phyloP scores from a whole-genome alignment of 306 rosid species.

The Fagus sylvatica region DNA sequence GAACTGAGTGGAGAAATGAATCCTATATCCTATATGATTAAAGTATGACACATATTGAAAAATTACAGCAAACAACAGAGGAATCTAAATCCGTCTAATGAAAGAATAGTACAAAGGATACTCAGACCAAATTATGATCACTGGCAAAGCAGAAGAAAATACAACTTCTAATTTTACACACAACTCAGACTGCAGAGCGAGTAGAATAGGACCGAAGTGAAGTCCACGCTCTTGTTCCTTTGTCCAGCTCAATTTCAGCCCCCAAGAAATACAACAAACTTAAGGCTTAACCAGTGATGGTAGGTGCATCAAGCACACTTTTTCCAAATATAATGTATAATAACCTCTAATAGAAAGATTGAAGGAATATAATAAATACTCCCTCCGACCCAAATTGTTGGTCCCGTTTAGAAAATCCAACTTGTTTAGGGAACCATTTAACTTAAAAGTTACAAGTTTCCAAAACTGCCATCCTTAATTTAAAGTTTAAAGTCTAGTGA shows the following conservation, averaged over 20 bases:
- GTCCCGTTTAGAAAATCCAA: too few relatives aligned
- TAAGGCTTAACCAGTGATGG: too few relatives aligned
- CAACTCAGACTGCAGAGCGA: neutral
- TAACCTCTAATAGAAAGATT: too few relatives aligned
- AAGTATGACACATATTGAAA: neutral
- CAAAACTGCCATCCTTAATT: too few relatives aligned
- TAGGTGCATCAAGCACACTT: too few relatives aligned
- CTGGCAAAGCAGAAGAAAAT: neutral
- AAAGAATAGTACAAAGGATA: neutral
- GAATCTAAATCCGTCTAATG: neutral
- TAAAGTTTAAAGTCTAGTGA: too few relatives aligned
- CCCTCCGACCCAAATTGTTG: too few relatives aligned
- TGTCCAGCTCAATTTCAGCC: neutral
- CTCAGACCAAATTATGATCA: neutral
- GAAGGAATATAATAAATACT: too few relatives aligned
- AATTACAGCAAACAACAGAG: neutral
- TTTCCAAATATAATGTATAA: too few relatives aligned
- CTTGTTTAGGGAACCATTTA: too few relatives aligned
- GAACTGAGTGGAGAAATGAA: neutral
- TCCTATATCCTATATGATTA: neutral
- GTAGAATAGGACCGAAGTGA: neutral
- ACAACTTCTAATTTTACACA: neutral
- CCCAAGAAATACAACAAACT: neutral
- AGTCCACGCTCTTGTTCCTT: neutral
- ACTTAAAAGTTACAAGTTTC: too few relatives aligned